phyloP scores from a whole-genome alignment of 2,329 filamentous ascomycete species.

The Lasiodiplodia theobromae region DNA sequence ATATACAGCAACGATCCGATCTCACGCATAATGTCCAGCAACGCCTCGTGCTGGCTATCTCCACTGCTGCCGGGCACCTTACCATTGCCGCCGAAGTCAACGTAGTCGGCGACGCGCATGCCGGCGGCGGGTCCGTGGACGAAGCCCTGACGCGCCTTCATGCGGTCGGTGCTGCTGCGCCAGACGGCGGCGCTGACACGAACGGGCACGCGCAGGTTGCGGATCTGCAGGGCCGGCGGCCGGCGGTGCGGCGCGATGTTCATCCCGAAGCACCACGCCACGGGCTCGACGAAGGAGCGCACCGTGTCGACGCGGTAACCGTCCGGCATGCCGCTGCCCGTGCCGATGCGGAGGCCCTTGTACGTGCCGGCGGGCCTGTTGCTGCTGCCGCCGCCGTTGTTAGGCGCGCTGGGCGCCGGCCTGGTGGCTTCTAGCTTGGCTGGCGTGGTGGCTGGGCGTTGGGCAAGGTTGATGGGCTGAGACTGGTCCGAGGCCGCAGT shows the following conservation, averaged over 20 bases:
- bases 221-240: slow-evolving; percentile 56
- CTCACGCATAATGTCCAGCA: slow-evolving; percentile 64
- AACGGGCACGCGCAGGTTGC: slow-evolving; percentile 62
- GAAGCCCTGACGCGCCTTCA: slow-evolving; percentile 60
- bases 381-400: slow-evolving; percentile 32
- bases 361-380: slow-evolving; percentile 52
- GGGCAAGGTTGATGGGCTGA: slow-evolving; percentile 23
- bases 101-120: slow-evolving; percentile 63
- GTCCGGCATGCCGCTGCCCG: slow-evolving; percentile 66
- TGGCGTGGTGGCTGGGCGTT: slow-evolving; percentile 7
- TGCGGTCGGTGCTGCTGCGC: slow-evolving; percentile 60
- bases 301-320: slow-evolving; percentile 63
- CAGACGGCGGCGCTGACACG: slow-evolving; percentile 63
- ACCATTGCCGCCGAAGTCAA: slow-evolving; percentile 55
- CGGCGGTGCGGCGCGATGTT: slow-evolving; percentile 56
- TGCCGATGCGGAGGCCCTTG: slow-evolving; percentile 64
- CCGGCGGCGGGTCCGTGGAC: slow-evolving; percentile 66
- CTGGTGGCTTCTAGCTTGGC: slow-evolving; percentile 34
- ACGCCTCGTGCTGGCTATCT: slow-evolving; percentile 40
- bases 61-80: slow-evolving; percentile 33
- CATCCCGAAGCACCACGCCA: slow-evolving; percentile 65
- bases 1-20: slow-evolving; percentile 63
- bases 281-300: slow-evolving; percentile 63
- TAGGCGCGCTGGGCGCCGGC: slow-evolving; percentile 39
- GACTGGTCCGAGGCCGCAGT: slow-evolving; percentile 11